A percentile compares a stretch with the other conserved stretches of the same genome.
phyloP scores from a whole-genome alignment of 305 asterid species.

The Rubia balearica region DNA sequence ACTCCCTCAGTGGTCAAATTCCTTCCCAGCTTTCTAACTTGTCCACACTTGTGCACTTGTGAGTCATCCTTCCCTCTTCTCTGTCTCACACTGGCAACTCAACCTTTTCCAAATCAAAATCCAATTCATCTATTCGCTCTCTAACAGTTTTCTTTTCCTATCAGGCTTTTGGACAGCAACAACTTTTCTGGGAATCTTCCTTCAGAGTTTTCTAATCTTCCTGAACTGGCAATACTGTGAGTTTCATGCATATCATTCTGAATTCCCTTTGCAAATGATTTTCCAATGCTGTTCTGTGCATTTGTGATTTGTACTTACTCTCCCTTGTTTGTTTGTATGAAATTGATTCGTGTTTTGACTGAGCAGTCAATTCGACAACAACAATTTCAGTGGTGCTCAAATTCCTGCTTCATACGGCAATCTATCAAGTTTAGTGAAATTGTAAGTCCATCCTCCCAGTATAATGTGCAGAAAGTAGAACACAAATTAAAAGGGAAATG shows the following conservation, averaged over 20 bases:
- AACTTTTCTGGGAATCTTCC: slow-evolving; percentile 43
- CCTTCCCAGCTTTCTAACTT: slow-evolving; percentile 34
- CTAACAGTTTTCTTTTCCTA: background rate
- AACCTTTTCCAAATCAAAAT: background rate
- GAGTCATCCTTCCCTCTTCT: slow-evolving; percentile 18
- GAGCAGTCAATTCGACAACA: slow-evolving; percentile 47
- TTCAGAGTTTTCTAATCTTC: slow-evolving; percentile 27
- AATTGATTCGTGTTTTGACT: slow-evolving; percentile 7
- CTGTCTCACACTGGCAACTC: background rate
- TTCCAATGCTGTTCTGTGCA: background rate
- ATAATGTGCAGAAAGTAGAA: too few relatives aligned
- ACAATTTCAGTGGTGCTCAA: slow-evolving; percentile 33
- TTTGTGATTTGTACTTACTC: background rate
- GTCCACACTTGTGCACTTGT: slow-evolving; percentile 37
- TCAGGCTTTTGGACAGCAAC: slow-evolving; percentile 45
- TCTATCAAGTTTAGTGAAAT: slow-evolving; percentile 26
- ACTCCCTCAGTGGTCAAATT: slow-evolving; percentile 44
- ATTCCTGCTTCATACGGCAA: slow-evolving; percentile 44
- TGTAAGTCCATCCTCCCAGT: slow-evolving; percentile 21
- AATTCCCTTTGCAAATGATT: slow-evolving; percentile 9
- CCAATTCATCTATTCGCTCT: background rate
- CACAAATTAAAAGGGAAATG: too few relatives aligned
- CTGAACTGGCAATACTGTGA: slow-evolving; percentile 33
- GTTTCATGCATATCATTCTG: slow-evolving; percentile 15
- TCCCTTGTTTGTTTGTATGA: background rate